Evolutionary conservation across 192 early-diverging fungal genomes (phyloP), one percentile per base, ranked within the genome.

Genomic region (Umbelopsis sp.): DNA sequence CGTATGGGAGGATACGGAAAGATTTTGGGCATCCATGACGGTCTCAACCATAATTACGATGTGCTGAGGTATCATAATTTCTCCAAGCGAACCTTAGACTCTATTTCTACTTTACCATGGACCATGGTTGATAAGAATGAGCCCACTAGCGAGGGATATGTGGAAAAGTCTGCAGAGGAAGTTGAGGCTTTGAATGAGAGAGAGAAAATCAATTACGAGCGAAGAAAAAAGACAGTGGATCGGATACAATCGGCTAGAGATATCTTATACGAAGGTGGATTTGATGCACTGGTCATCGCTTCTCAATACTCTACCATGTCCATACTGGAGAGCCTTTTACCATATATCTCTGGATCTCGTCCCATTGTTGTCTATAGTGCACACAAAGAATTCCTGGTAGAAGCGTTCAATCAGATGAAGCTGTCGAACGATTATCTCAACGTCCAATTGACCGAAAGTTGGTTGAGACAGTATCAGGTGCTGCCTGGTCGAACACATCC

Each of bases 371-470:
- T 94, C 8, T 97, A 97, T 79, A 85, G 87, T 67, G 84, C 82
- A 55, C 65, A 76, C 67, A 91, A 91, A 71, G 91, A 93, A 69
- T 72, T 86, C 18, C 76, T 92, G 11, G 41, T 92, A 10, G 83
- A 87, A 30, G 80, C 89, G 4, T 89, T 84, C 53, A 80, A 81
- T 9, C 84, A 84, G 79, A 87, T 98, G 82, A 86, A 91, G 37
- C 81, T 78, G 50, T 91, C 87, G 10, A 80, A 80, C 1, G 83
- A 87, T 16, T 95, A 87, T 46, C 72, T 97, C 55, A 93, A 95
- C 49, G 89, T 92, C 13, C 91, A 95, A 73, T 68, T 99, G 21
- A 92, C 91, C 1, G 97, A 99, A 72, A 93, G 91, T 73, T 96
- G 91, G 92, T 80, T 97, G 58, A 86, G 98, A 27, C 90, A 96